Percentiles rank a stretch among this genome's conserved stretches.
Conservation (phyloP, 1,139 yeast species). For the Insectozyma bohioensis region DNA sequence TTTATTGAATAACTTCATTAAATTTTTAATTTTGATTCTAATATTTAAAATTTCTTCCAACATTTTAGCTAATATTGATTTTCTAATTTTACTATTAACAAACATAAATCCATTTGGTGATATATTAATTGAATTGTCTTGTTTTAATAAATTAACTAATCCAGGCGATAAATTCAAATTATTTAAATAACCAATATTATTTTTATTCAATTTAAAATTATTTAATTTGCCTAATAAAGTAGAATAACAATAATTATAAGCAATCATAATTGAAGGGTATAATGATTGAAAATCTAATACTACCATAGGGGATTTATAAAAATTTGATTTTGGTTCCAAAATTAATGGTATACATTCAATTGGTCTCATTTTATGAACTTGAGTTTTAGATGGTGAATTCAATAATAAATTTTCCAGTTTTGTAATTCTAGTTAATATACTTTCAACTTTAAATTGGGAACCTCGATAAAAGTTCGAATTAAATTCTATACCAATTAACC, state of each 20-base stretch:
- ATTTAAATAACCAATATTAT: conserved; percentile 37
- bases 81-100: conserved; percentile 63
- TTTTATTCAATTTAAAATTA: conserved; percentile 44
- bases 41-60: conserved; percentile 77
- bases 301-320: conserved; percentile 83
- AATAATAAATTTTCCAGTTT: conserved; percentile 73
- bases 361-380: conserved; percentile 83
- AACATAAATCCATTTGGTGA: conserved; percentile 90
- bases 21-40: conserved; percentile 72
- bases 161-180: conserved; percentile 56
- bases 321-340: conserved; percentile 86
- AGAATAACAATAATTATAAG: conserved; percentile 88
- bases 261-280: conserved; percentile 90
- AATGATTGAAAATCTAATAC: conserved; percentile 92
- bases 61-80: conserved; percentile 81
- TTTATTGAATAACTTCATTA: conserved; percentile 58
- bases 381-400: conserved; percentile 76
- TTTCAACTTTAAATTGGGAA: conserved; percentile 90
- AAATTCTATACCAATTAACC: conserved; percentile 87
- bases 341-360: conserved; percentile 86
- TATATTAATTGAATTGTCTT: conserved; percentile 52
- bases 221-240: conserved; percentile 75
- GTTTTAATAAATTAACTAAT: conserved; percentile 49
- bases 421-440: conserved; percentile 70
- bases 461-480: conserved; percentile 87